phyloP scores from a whole-genome alignment of 768 basidiomycete genomes.

The Daedaleopsis sinensis region DNA sequence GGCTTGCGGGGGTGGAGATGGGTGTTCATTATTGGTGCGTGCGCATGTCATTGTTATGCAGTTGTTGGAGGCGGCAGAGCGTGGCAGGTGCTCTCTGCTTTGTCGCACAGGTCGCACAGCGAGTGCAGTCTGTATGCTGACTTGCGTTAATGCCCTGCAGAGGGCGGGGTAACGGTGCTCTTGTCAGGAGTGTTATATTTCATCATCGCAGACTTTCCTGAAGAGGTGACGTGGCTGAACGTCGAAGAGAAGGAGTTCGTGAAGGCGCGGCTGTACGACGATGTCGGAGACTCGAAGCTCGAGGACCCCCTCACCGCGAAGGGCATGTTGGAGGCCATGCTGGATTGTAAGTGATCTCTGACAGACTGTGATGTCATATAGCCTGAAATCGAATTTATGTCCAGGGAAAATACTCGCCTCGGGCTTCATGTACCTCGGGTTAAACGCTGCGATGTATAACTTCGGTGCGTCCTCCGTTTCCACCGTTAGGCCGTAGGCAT shows the following conservation, averaged over 20 bases:
- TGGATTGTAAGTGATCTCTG: conserved; percentile 26
- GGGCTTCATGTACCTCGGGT: conserved; percentile 35
- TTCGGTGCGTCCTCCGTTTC: conserved; percentile 23
- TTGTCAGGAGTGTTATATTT: conserved; percentile 35
- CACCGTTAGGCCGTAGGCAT: neutral
- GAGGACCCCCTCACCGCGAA: conserved; percentile 24
- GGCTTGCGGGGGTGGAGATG: conserved; percentile 35
- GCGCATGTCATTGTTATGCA: neutral
- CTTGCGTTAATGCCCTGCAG: conserved; percentile 14
- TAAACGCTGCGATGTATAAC: conserved; percentile 31
- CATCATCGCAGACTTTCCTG: conserved; percentile 38
- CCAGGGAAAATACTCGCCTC: conserved; percentile 30
- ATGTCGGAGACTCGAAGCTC: conserved; percentile 32
- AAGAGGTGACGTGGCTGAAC: conserved; percentile 37
- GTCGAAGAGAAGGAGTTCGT: conserved; percentile 32
- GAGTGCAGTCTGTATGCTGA: too few relatives aligned
- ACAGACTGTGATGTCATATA: neutral
- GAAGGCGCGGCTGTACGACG: conserved; percentile 31
- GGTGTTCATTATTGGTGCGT: conserved; percentile 36
- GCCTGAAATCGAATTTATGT: neutral
- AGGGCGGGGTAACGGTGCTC: conserved; percentile 41
- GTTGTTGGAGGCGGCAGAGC: too few relatives aligned
- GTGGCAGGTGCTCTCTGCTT: neutral
- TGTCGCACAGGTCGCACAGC: neutral
- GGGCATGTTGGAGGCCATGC: conserved; percentile 25